A percentile compares a stretch with the other conserved stretches of the same genome.
Evolutionary conservation across 2,329 filamentous ascomycete species (phyloP).

Genomic region (Colletotrichum camelliae): DNA sequence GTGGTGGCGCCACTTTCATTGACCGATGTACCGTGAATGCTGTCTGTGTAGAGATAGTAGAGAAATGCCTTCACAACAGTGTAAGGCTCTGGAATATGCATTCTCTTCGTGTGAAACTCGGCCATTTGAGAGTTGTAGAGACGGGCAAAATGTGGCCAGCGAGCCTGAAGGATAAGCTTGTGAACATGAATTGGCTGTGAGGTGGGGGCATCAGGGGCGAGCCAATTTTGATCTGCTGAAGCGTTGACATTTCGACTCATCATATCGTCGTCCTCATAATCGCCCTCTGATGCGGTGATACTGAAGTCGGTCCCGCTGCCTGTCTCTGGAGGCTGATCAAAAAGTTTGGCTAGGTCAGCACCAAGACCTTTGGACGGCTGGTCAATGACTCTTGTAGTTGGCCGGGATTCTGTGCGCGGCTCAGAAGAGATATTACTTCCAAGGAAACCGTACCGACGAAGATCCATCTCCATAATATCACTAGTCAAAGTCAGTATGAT

Average conservation of each 20-base stretch:
- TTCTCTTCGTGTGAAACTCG: slow-evolving; percentile 94
- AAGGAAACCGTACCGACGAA: slow-evolving; percentile 88
- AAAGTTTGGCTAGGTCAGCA: slow-evolving; percentile 82
- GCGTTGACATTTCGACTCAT: slow-evolving; percentile 52
- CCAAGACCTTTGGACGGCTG: slow-evolving; percentile 75
- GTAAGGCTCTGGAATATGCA: slow-evolving; percentile 98
- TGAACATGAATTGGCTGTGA: slow-evolving; percentile 93
- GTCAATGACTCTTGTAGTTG: slow-evolving; percentile 54
- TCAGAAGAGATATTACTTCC: slow-evolving; percentile 75
- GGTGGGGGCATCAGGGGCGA: slow-evolving; percentile 66
- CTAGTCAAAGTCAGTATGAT: slow-evolving; percentile 38
- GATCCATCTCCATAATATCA: slow-evolving; percentile 91
- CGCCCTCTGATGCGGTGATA: slow-evolving; percentile 86
- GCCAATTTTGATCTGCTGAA: slow-evolving; percentile 57
- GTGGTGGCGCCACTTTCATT: slow-evolving; percentile 74
- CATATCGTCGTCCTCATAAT: slow-evolving; percentile 71
- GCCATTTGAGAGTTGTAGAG: slow-evolving; percentile 95
- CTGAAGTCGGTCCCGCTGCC: slow-evolving; percentile 90
- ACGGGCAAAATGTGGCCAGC: slow-evolving; percentile 95
- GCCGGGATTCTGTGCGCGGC: slow-evolving; percentile 53
- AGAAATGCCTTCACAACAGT: slow-evolving; percentile 92
- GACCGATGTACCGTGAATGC: slow-evolving; percentile 66
- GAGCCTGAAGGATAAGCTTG: slow-evolving; percentile 89
- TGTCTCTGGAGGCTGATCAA: slow-evolving; percentile 83
- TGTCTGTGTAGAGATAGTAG: slow-evolving; percentile 96